These are phyloP conservation scores for Rhizopus arrhizus DNA, from an alignment of 371 early-diverging fungal genomes.

Conservation along the genomic window DNA sequence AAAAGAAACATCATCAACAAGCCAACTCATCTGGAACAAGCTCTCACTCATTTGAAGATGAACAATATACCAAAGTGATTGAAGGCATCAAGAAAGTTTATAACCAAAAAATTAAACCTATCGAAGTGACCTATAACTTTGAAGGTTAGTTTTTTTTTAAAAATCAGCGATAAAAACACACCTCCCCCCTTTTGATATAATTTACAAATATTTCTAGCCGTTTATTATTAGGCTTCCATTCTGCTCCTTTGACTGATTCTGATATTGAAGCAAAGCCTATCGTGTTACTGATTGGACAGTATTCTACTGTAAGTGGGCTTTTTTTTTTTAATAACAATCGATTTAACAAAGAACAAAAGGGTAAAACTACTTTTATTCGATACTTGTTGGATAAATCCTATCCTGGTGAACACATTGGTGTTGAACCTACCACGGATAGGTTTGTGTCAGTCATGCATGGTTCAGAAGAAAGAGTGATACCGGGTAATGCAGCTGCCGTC, in stretches of 20 bases:
- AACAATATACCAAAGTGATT: conserved; percentile 66
- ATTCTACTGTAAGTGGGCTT: conserved; percentile 64
- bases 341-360: conserved; percentile 37
- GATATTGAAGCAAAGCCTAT: conserved; percentile 87
- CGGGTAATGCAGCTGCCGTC: conserved; percentile 90
- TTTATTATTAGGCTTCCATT: conserved; percentile 63
- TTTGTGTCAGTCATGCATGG: conserved; percentile 87
- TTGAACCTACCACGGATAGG: conserved; percentile 86
- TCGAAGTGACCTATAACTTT: conserved; percentile 79
- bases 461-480: conserved; percentile 69
- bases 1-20: conserved; percentile 8
- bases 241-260: conserved; percentile 74
- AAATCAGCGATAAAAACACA: background rate
- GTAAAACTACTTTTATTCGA: conserved; percentile 86
- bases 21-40: conserved; percentile 3
- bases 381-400: conserved; percentile 81
- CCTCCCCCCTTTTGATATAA: background rate
- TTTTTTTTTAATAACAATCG: background rate
- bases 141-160: conserved; percentile 47
- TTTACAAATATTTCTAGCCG: conserved; percentile 9
- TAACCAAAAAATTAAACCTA: conserved; percentile 69
- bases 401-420: conserved; percentile 88
- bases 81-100: conserved; percentile 70
- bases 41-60: conserved; percentile 29
- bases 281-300: conserved; percentile 84